Evolutionary conservation across 1,139 yeast species (phyloP).

Genomic region (Saccharomyces hybrid): DNA sequence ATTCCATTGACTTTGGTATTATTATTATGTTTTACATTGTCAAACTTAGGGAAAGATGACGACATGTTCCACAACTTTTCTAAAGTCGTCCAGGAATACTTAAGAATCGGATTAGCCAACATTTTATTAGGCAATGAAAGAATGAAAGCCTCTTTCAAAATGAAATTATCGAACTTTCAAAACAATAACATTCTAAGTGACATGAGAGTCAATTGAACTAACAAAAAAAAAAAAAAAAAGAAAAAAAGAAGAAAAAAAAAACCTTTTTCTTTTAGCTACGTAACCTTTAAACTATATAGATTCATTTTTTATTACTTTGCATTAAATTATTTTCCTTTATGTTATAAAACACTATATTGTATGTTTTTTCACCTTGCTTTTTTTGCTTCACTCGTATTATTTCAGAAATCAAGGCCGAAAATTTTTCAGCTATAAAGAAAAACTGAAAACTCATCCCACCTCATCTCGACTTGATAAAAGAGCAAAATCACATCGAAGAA

Average conservation of each 20-base stretch:
- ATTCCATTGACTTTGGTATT: conserved; percentile 54
- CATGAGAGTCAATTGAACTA: conserved; percentile 8
- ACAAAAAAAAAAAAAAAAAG: not conserved
- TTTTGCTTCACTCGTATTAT: not conserved
- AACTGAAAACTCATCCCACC: not conserved
- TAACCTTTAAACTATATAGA: not conserved
- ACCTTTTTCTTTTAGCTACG: conserved; percentile 1
- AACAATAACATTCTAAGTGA: conserved; percentile 14
- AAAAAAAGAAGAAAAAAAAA: conserved; percentile 1
- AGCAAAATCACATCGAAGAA: not conserved
- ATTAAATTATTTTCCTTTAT: not conserved
- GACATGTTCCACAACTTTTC: conserved; percentile 24
- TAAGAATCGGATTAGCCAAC: conserved; percentile 51
- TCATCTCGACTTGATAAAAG: not conserved
- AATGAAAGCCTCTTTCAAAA: conserved; percentile 48
- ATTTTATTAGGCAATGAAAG: conserved; percentile 64
- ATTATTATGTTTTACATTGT: conserved; percentile 45
- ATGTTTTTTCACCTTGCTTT: not conserved
- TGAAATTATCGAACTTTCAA: conserved; percentile 27
- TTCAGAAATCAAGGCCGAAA: not conserved
- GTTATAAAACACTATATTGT: not conserved
- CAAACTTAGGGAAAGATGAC: conserved; percentile 43
- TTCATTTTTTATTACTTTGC: not conserved
- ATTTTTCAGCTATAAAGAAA: not conserved
- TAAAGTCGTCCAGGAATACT: conserved; percentile 38